Evolutionary conservation across 2,329 filamentous ascomycete species (phyloP).

Genomic region (Tolypocladium amazonense): DNA sequence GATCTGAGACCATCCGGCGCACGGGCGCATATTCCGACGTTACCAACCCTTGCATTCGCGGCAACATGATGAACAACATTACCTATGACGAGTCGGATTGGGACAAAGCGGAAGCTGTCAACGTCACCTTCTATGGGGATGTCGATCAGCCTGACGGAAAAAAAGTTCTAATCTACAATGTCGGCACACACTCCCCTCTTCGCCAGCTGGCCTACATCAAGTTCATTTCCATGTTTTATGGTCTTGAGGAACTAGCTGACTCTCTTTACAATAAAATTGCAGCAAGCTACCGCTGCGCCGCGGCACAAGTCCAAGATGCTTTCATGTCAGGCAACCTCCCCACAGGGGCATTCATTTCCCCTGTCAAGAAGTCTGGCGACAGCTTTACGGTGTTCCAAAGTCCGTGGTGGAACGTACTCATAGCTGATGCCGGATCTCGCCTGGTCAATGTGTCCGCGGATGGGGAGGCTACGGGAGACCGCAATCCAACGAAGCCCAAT

Average conservation of each 20-base stretch:
- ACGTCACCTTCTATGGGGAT: conserved; percentile 5
- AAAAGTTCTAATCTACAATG: conserved; percentile 4
- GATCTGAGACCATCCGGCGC: conserved; percentile 1
- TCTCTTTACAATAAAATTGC: conserved; percentile 1
- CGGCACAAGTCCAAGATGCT: conserved; percentile 3
- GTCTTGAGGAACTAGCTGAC: conserved; percentile 1
- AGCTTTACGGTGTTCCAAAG: conserved; percentile 4
- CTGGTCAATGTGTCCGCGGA: background rate
- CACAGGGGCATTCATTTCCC: conserved; percentile 1
- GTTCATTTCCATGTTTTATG: conserved; percentile 5
- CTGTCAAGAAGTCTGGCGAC: conserved; percentile 1
- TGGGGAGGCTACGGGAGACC: background rate
- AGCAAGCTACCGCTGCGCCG: conserved; percentile 2
- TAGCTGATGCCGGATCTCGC: conserved; percentile 2
- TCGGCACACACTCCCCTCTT: conserved; percentile 1
- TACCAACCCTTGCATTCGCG: conserved; percentile 4
- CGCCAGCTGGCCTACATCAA: conserved; percentile 5
- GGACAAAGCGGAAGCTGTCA: conserved; percentile 1
- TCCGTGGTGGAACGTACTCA: background rate
- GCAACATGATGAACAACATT: conserved; percentile 3
- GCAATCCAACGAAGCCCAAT: background rate
- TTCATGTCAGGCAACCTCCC: background rate
- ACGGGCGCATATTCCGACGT: conserved; percentile 2
- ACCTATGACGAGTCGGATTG: conserved; percentile 2
- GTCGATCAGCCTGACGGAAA: background rate